A percentile compares a stretch with the other conserved stretches of the same genome.
These are phyloP conservation scores for Apodospora peruviana DNA, from an alignment of 495 filamentous ascomycete genomes.

Conservation along the genomic window DNA sequence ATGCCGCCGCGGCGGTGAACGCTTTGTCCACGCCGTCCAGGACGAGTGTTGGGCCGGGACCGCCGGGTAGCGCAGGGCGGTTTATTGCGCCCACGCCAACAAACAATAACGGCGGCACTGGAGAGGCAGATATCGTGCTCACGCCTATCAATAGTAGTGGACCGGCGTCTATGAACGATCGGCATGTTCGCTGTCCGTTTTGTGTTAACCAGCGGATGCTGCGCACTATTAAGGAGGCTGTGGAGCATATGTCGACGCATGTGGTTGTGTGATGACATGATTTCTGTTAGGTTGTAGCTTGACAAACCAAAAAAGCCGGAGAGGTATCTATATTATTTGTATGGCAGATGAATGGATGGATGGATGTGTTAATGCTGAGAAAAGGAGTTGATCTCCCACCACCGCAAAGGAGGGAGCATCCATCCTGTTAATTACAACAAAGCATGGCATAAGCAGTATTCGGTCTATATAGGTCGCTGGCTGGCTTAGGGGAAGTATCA, in stretches of 20 bases:
- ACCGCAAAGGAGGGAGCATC: no score
- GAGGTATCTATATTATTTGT: no score
- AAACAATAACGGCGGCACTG: background rate
- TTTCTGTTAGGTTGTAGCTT: no score
- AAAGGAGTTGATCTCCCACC: no score
- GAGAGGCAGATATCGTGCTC: slow-evolving; percentile 39
- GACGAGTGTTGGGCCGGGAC: background rate
- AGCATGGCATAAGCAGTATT: no score
- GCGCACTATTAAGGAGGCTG: slow-evolving; percentile 51
- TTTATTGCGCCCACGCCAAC: slow-evolving; percentile 17
- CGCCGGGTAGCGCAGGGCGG: background rate
- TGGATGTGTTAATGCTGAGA: no score
- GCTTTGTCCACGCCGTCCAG: slow-evolving; percentile 18
- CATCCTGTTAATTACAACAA: no score
- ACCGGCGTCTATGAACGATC: slow-evolving; percentile 38
- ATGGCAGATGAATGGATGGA: no score
- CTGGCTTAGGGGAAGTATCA: no score
- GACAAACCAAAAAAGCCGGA: background rate
- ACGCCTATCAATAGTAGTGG: slow-evolving; percentile 44
- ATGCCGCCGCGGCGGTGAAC: slow-evolving; percentile 22
- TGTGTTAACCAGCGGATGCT: slow-evolving; percentile 54
- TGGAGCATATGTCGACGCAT: slow-evolving; percentile 55
- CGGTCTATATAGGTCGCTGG: no score
- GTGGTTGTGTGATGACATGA: slow-evolving; percentile 42
- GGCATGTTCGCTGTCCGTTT: slow-evolving; percentile 50